Conservation (phyloP, 495 filamentous ascomycete genomes). For the Collariella sp. region DNA sequence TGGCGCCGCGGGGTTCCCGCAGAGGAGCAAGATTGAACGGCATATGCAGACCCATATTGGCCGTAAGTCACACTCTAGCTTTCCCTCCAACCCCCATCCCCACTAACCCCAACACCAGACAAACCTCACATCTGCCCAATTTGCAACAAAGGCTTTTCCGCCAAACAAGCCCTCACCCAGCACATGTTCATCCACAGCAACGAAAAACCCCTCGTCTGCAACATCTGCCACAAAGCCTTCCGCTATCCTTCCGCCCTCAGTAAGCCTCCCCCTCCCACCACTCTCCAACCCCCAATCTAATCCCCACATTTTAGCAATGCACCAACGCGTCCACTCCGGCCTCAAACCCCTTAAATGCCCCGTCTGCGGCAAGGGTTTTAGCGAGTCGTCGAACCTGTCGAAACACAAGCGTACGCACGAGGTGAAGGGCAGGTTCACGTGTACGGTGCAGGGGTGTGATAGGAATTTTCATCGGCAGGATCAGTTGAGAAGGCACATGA, state of each 20-base stretch:
- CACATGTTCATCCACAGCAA: conserved; percentile 54
- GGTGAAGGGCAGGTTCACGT: conserved; percentile 41
- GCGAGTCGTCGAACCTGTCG: conserved; percentile 49
- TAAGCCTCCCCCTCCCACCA: conserved; percentile 19
- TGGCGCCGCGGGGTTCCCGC: conserved; percentile 41
- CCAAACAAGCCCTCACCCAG: conserved; percentile 52
- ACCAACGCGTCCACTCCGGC: conserved; percentile 47
- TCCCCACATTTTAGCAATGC: conserved; percentile 41
- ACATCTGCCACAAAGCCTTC: conserved; percentile 46
- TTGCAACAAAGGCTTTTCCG: conserved; percentile 49
- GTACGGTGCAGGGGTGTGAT: conserved; percentile 38
- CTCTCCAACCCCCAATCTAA: not conserved
- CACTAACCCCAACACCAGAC: conserved; percentile 30
- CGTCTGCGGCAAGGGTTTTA: conserved; percentile 42
- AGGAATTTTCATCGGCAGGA: conserved; percentile 50
- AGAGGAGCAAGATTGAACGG: conserved; percentile 52
- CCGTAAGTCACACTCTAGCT: conserved; percentile 36
- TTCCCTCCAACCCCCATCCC: not conserved
- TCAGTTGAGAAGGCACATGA: conserved; percentile 42
- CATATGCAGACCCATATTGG: conserved; percentile 56
- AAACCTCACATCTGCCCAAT: conserved; percentile 48
- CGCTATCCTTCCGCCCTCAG: conserved; percentile 48
- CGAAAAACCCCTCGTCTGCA: conserved; percentile 51
- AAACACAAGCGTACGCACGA: conserved; percentile 46
- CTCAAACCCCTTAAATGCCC: conserved; percentile 42